A percentile compares a stretch with the other conserved stretches of the same genome.
phyloP scores from a whole-genome alignment of 805 yeast genomes.

The Saccharomycopsis fodiens region DNA sequence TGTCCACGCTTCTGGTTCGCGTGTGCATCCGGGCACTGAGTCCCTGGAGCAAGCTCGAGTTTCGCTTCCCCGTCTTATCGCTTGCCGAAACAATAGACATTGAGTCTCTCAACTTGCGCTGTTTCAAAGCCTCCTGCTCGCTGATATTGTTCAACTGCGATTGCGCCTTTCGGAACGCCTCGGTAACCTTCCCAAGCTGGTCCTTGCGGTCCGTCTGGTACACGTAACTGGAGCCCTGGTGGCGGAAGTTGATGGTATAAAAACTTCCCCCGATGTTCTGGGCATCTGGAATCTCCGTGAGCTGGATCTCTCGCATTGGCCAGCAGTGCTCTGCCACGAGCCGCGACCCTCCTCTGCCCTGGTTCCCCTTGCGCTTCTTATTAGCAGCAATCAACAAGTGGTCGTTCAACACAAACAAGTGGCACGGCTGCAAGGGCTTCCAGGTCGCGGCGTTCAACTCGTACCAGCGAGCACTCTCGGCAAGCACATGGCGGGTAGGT shows the following conservation, averaged over 20 bases:
- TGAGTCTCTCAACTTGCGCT: constrained; percentile 37
- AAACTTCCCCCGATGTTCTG: constrained; percentile 21
- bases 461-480: constrained; percentile 78
- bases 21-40: constrained; percentile 56
- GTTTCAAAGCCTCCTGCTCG: constrained; percentile 40
- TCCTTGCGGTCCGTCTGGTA: constrained; percentile 55
- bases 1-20: constrained; percentile 45
- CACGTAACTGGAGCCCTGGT: constrained; percentile 43
- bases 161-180: constrained; percentile 53
- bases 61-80: constrained; percentile 22
- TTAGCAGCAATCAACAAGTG: constrained; percentile 65
- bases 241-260: constrained; percentile 39
- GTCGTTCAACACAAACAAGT: constrained; percentile 72
- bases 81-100: constrained; percentile 32
- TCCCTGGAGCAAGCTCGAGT: constrained; percentile 43
- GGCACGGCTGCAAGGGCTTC: constrained; percentile 71
- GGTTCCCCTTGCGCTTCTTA: constrained; percentile 33
- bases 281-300: constrained; percentile 32
- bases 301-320: constrained; percentile 57
- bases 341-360: constrained; percentile 20
- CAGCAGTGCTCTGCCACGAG: constrained; percentile 72
- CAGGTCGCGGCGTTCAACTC: constrained; percentile 81
- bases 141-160: constrained; percentile 51
- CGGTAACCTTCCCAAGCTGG: constrained; percentile 46
- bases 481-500: constrained; percentile 74